Conservation (phyloP, 2,329 filamentous ascomycete species). For the Diaporthe sp. region DNA sequence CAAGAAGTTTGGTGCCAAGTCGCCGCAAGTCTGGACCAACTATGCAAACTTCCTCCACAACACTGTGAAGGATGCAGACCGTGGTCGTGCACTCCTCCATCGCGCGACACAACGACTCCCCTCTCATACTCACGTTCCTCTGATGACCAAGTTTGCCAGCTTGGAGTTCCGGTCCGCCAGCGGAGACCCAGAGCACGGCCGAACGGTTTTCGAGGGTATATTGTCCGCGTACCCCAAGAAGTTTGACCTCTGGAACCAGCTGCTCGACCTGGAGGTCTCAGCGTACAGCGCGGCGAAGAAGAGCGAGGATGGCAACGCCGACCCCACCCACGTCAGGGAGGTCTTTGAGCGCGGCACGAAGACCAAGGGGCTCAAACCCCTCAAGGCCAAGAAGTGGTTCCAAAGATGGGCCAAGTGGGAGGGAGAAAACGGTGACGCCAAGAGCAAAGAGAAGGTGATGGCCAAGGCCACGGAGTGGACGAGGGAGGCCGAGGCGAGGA, state of each 20-base stretch:
- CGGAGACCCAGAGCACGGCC: slow-evolving; percentile 89
- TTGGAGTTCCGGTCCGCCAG: slow-evolving; percentile 89
- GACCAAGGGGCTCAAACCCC: slow-evolving; percentile 80
- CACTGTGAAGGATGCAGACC: slow-evolving; percentile 77
- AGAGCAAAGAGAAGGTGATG: slow-evolving; percentile 79
- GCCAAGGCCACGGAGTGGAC: slow-evolving; percentile 81
- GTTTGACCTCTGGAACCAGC: slow-evolving; percentile 92
- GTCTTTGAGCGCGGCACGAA: slow-evolving; percentile 86
- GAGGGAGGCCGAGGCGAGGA: slow-evolving; percentile 60
- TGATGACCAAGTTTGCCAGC: slow-evolving; percentile 90
- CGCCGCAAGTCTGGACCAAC: slow-evolving; percentile 89
- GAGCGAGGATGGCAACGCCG: slow-evolving; percentile 65
- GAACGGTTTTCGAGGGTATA: slow-evolving; percentile 93
- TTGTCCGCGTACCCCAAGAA: slow-evolving; percentile 89
- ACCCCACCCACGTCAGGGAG: slow-evolving; percentile 72
- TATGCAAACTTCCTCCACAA: slow-evolving; percentile 94
- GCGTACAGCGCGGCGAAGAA: slow-evolving; percentile 68
- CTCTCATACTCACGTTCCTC: slow-evolving; percentile 71
- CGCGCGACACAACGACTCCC: slow-evolving; percentile 89
- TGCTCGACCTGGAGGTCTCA: slow-evolving; percentile 86
- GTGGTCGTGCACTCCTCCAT: slow-evolving; percentile 82
- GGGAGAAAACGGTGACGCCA: slow-evolving; percentile 77
- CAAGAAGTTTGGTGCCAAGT: slow-evolving; percentile 89
- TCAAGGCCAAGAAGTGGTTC: slow-evolving; percentile 89
- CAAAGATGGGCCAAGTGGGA: slow-evolving; percentile 94